Evolutionary conservation across 441 rosid genomes (phyloP).

Genomic region (Macaranga tanarius): DNA sequence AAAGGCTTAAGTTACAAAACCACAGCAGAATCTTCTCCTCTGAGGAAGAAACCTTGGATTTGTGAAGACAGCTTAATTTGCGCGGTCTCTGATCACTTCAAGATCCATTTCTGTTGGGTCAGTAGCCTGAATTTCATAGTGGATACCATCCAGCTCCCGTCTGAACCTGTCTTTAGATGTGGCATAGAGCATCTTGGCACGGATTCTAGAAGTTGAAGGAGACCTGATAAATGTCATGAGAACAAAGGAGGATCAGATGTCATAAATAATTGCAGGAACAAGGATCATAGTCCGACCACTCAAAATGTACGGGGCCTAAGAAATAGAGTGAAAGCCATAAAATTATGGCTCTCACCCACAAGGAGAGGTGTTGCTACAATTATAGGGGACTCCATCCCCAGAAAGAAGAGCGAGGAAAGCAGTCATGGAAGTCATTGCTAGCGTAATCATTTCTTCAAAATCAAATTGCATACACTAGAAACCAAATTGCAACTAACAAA

Average conservation of each 20-base stretch:
- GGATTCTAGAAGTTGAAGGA: conserved; percentile 52
- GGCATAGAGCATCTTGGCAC: conserved; percentile 61
- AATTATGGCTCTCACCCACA: background rate
- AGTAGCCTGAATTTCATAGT: conserved; percentile 56
- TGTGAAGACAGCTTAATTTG: conserved; percentile 23
- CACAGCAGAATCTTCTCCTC: conserved; percentile 11
- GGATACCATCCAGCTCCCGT: conserved; percentile 52
- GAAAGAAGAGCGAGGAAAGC: too few relatives aligned
- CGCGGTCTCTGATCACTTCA: conserved; percentile 55
- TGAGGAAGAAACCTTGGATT: conserved; percentile 10
- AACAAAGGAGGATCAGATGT: background rate
- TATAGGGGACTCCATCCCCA: too few relatives aligned
- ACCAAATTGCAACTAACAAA: too few relatives aligned
- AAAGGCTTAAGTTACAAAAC: conserved; percentile 15
- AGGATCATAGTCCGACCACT: background rate
- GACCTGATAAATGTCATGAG: conserved; percentile 43
- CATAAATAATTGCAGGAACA: background rate
- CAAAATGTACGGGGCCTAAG: background rate
- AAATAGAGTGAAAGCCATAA: background rate
- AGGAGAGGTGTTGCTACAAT: background rate
- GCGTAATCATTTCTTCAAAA: too few relatives aligned
- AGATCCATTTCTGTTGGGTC: conserved; percentile 59
- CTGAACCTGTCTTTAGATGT: conserved; percentile 57
- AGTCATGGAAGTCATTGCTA: too few relatives aligned
- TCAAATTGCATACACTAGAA: too few relatives aligned